These are phyloP conservation scores for Platanthera zijinensis DNA, from an alignment of 106 monocot genomes.

Conservation along the genomic window DNA sequence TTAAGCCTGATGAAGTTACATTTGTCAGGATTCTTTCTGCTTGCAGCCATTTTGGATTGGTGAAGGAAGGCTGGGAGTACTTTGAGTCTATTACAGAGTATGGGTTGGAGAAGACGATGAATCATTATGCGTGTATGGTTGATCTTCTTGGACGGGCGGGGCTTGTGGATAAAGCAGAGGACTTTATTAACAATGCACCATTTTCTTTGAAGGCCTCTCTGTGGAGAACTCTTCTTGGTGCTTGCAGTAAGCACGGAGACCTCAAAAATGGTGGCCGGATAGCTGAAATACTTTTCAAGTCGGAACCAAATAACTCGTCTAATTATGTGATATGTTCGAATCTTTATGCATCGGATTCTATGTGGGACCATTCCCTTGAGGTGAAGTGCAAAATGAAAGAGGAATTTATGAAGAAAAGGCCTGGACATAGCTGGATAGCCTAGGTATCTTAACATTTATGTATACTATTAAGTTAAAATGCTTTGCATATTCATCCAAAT, in stretches of 20 bases:
- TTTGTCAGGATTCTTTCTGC: conserved; percentile 25
- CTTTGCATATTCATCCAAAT: not conserved
- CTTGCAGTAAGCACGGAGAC: conserved; percentile 18
- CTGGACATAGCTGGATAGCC: conserved; percentile 24
- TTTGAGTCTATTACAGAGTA: conserved; percentile 17
- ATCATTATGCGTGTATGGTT: conserved; percentile 32
- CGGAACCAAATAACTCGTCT: conserved; percentile 19
- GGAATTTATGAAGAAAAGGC: conserved; percentile 13
- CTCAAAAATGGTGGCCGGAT: conserved; percentile 13
- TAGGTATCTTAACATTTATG: not conserved
- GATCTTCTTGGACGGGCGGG: conserved; percentile 25
- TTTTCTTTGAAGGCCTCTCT: conserved; percentile 9
- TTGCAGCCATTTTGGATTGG: conserved; percentile 29
- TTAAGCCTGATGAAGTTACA: conserved; percentile 19
- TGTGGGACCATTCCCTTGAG: conserved; percentile 25
- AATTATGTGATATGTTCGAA: conserved; percentile 22
- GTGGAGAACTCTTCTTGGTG: conserved; percentile 27
- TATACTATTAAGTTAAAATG: not conserved
- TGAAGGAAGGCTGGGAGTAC: conserved; percentile 22
- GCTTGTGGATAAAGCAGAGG: conserved; percentile 21
- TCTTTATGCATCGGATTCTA: conserved; percentile 16
- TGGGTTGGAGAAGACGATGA: conserved; percentile 13
- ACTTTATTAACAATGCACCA: conserved; percentile 16
- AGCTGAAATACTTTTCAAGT: conserved; percentile 11
- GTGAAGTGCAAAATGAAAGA: conserved; percentile 16